Conservation (phyloP, 1,284 basidiomycete genomes). For the Cutaneotrichosporon sp. region DNA sequence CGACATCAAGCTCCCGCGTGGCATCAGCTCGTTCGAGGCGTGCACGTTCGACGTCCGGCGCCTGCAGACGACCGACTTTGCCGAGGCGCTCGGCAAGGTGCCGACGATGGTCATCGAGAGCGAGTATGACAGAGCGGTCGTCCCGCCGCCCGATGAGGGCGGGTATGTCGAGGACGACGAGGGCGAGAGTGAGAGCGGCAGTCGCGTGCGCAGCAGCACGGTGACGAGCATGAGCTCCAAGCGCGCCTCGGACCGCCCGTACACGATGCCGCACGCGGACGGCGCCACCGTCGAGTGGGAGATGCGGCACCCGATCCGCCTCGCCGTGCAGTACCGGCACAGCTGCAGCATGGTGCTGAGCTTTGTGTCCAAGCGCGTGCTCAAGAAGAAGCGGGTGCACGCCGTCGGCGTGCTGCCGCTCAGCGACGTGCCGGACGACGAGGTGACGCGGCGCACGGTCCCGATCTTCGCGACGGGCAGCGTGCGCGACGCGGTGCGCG, state of each 20-base stretch:
- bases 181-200: no score
- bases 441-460: slow-evolving; percentile 23
- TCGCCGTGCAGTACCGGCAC: slow-evolving; percentile 52
- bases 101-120: slow-evolving; percentile 41
- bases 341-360: slow-evolving; percentile 48
- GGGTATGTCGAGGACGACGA: not conserved
- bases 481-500: slow-evolving; percentile 33
- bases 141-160: not conserved
- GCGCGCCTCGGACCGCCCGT: not conserved
- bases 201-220: not conserved
- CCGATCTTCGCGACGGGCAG: slow-evolving; percentile 43
- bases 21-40: slow-evolving; percentile 47
- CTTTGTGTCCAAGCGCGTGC: slow-evolving; percentile 31
- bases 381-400: slow-evolving; percentile 45
- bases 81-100: slow-evolving; percentile 23
- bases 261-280: not conserved
- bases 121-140: slow-evolving; percentile 32
- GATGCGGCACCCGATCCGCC: slow-evolving; percentile 27
- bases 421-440: slow-evolving; percentile 38
- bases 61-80: slow-evolving; percentile 25
- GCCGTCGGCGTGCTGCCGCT: slow-evolving; percentile 42
- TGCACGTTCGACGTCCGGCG: slow-evolving; percentile 44
- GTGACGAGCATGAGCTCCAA: not conserved
- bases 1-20: slow-evolving; percentile 44
- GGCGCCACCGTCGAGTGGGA: slow-evolving; percentile 22